These are phyloP conservation scores for Candida oleophila DNA, from an alignment of 805 yeast genomes.

Conservation along the genomic window DNA sequence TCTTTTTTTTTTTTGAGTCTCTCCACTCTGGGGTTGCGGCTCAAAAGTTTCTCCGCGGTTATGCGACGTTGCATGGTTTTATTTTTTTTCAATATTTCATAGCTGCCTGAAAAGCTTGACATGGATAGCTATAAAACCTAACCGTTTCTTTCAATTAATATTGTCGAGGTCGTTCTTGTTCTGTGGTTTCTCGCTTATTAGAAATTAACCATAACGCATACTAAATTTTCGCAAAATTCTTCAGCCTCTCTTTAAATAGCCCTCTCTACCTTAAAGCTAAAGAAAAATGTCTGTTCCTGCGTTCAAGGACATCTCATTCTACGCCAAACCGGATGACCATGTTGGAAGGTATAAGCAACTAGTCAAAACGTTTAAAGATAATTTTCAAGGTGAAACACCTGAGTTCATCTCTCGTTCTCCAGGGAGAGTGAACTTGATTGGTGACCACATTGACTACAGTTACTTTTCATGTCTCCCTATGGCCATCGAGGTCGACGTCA, in stretches of 20 bases:
- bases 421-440: conserved; percentile 74
- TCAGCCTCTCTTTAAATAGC: too few relatives aligned
- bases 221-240: too few relatives aligned
- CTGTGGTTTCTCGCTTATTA: too few relatives aligned
- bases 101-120: neutral
- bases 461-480: conserved; percentile 68
- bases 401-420: conserved; percentile 62
- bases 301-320: conserved; percentile 32
- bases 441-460: conserved; percentile 74
- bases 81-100: too few relatives aligned
- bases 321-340: conserved; percentile 28
- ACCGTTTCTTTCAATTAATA: too few relatives aligned
- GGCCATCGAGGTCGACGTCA: conserved; percentile 66
- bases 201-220: too few relatives aligned
- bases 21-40: too few relatives aligned
- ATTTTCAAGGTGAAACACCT: conserved; percentile 28
- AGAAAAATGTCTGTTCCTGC: conserved; percentile 32
- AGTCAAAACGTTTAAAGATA: conserved; percentile 17
- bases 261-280: too few relatives aligned
- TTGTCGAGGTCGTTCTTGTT: too few relatives aligned
- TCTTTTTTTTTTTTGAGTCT: too few relatives aligned
- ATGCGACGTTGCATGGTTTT: neutral
- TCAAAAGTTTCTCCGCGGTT: neutral
- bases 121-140: neutral
- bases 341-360: conserved; percentile 26